Percentiles rank a stretch among this genome's conserved stretches.
Evolutionary conservation across 2,329 filamentous ascomycete species (phyloP).

Genomic region (Colletotrichum phormii): DNA sequence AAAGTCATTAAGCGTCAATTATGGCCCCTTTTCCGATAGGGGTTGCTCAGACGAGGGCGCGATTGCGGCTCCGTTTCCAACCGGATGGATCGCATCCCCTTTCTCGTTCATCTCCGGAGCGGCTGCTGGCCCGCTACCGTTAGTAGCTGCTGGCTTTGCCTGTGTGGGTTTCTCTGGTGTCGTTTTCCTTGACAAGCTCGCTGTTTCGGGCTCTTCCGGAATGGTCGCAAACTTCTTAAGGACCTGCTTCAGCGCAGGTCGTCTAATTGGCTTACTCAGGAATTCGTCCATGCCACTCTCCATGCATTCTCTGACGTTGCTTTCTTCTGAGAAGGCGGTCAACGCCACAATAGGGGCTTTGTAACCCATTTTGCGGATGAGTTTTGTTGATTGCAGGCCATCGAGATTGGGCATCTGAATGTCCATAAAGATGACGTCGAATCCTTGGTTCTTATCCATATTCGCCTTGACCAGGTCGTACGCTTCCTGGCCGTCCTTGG

Average conservation of each 20-base stretch:
- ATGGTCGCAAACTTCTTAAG: conserved; percentile 87
- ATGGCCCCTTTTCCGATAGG: conserved; percentile 25
- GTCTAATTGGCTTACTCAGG: conserved; percentile 78
- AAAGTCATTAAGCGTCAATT: conserved; percentile 14
- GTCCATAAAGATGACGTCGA: conserved; percentile 96
- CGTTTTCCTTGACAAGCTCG: conserved; percentile 47
- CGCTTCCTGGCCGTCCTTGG: conserved; percentile 87
- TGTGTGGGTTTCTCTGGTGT: conserved; percentile 41
- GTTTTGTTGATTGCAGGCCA: conserved; percentile 84
- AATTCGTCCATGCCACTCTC: conserved; percentile 95
- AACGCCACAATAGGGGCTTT: conserved; percentile 89
- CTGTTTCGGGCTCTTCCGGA: conserved; percentile 72
- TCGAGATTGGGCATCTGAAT: conserved; percentile 96
- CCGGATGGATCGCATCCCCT: conserved; percentile 9
- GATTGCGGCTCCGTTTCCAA: conserved; percentile 11
- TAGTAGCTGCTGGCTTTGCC: conserved; percentile 38
- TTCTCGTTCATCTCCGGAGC: conserved; percentile 19
- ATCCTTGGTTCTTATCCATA: conserved; percentile 78
- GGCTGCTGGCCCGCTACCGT: not conserved
- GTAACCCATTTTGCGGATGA: conserved; percentile 90
- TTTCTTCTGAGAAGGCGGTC: conserved; percentile 91
- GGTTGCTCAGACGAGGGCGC: conserved; percentile 3
- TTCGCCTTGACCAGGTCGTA: conserved; percentile 86
- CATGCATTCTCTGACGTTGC: conserved; percentile 86
- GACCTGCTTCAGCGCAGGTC: conserved; percentile 88